Base-by-base conservation (phyloP, 1,284 basidiomycete species). In the Violaceomyces palustris region DNA sequence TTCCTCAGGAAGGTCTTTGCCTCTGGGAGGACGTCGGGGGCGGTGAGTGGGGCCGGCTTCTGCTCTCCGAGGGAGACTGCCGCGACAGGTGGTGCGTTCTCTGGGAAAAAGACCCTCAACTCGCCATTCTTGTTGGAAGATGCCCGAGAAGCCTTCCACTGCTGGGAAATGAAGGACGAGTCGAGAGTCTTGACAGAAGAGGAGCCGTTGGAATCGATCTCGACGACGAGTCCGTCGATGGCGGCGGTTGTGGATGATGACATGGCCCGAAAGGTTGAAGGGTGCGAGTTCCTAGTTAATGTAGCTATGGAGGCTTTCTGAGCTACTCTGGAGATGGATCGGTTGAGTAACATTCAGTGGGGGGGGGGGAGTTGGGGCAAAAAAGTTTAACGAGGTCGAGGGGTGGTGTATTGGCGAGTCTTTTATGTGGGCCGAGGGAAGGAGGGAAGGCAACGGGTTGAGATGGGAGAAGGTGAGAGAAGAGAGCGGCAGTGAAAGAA, bases 91-190 rank as follows among this genome's bases (percentile, higher is more conserved):
- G 50, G 25, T 23, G 46, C 35, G 25, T 54, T 49, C 24, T 44
- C 46, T 6, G 69, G 63, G 45, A 58, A 70, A 37, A 70, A 64
- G 42, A 70, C 51, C 9, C 69, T 60, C 14, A 69, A 42, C 34
- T 67, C 65, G 46, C 65, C 65, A 24, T 50, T 40, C 34, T 67
- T 69, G 28, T 50, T 51, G n/a, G 49, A 50, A 10, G 57, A 58
- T 27, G 67, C 65, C 22, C 67, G 61, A 31, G 65, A 60, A 24
- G 55, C 42, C 39, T 60, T 55, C 69, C 69, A 72, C 43, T 71
- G 69, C 15, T 55, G 38, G 18, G 58, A 39, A 30, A 68, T 44
- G n/a, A n/a, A n/a, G n/a, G n/a, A n/a, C n/a, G n/a, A n/a, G 22
- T 67, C 52, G 49, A 56, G 45, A 28, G 61, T 56, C 46, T 57